Evolutionary conservation across 768 basidiomycete genomes (phyloP), one percentile per base, ranked within the genome.

Genomic region (Panaeolus cyanescens): DNA sequence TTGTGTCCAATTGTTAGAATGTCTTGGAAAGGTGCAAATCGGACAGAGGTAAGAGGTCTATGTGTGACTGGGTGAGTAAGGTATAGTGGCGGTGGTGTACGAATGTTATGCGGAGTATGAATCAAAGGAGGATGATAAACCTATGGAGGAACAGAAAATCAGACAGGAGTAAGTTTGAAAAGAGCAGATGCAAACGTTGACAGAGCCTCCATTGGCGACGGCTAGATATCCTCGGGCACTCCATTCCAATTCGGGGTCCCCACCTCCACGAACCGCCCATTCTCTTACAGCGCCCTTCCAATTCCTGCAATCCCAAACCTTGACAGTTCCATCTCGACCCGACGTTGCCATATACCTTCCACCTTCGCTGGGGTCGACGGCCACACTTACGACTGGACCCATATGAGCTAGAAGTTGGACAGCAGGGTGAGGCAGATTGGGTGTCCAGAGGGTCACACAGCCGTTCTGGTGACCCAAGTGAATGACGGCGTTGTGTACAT

Each of bases 221-320:
- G 88, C 90, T 63, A 99, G 74, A 61, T 86, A 83, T 1, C 96
- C 97, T 68, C 86, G 88, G 64, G 88, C 87, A 67, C 94, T 95
- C 90, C 92, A 99, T 40, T 91, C 88, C 4, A 95, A 64, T 60
- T 89, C 90, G 0, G 86, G 70, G 55, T 79, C 85, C 2, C 82
- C 74, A 0, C 86, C 87, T 6, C 90, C 88, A 58, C 93, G 79
- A 36, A 90, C 80, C 8, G 74, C 77, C 94, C 95, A 80, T 73
- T 89, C 84, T 60, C 93, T 80, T 33, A 99, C 85, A 3, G 88
- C 85, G 7, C 92, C 91, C 65, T 91, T 94, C 95, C 95, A 98
- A 77, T 95, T 97, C 59, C 97, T 77, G 69, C 91, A 93, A 75
- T 99, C 97, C 97, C 97, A 99, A 1, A 99, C 82, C 68, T 98